Base-by-base conservation (phyloP, 1,139 yeast species). In the Pichia sp. region DNA sequence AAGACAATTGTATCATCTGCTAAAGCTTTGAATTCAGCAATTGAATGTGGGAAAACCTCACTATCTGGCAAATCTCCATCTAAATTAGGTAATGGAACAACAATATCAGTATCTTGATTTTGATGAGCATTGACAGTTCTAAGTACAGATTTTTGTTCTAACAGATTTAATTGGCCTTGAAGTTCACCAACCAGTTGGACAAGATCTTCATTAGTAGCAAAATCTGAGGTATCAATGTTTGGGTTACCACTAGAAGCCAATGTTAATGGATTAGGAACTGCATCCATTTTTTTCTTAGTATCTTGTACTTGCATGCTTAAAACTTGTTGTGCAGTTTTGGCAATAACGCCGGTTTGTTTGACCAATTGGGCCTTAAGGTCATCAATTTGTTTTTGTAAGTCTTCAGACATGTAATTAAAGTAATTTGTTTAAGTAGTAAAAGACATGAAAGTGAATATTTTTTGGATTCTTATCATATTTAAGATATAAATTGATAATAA, bases 131-230 rank as follows among this genome's bases (percentile, higher is more conserved):
- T 84, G 56, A 74, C 71, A 10, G 78, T 67, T 60, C 94, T 72
- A 56, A 79, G 72, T 43, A 81, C 75, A 11, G 81, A 72, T 54
- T 90, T 72, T 50, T 83, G 85, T 59, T 85, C 94, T 34, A 83
- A 66, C 18, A 70, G 69, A 47, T 86, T 94, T 58, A 90, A 73
- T 67, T 90, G 97, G 5, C 86, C 84, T 66, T 89, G 97, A 51
- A 90, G 69, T 64, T 90, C 97, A 6, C 89, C 89, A 10, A 89
- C 97, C 43, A 87, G 68, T 59, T 85, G 88, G 1, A 86, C 87
- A 26, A 90, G 70, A 60, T 90, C 97, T 51, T 86, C 95, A 57
- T 86, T 83, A 11, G 89, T 81, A 37, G 82, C 85, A 53, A 74
- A 82, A 53, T 85, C 90, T 4, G 76, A 67, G 10, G 81, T 59